Base-by-base conservation (phyloP, 2,329 filamentous ascomycete genomes). In the Cordyceps farinosa region DNA sequence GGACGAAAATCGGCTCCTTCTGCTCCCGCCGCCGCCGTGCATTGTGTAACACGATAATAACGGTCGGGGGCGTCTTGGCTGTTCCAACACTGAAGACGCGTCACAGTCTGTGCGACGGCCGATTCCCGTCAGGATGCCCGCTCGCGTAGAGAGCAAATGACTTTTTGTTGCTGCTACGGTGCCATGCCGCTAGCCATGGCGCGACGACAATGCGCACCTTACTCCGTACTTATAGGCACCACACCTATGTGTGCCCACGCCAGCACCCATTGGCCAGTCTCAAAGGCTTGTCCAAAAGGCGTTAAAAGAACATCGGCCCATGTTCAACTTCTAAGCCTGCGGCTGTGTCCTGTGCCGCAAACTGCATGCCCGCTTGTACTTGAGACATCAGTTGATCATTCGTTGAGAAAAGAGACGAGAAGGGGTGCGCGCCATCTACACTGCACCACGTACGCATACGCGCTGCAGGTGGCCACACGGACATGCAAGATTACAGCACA, bases 341-440 rank as follows among this genome's bases (percentile, higher is more conserved):
- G 13, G 6, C 22, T 11, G 8, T 29, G 15, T 30, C 45, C 34
- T 32, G 45, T 52, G 10, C 47, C 40, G 54, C 42, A 44, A 47
- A 30, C 17, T 57, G 9, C 34, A 15, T 59, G 56, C 6, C 56
- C 45, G 40, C 15, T 59, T 40, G 32, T 22, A 32, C n/a, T 42
- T 40, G 47, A 60, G 57, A 60, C 57, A 52, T 42, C 34, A 60
- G 57, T 51, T 60, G 34, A 51, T 52, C 47, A 13, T 27, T 60
- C 40, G 40, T 56, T 30, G 57, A 44, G 57, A 52, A 51, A 44
- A 60, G 47, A 52, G 47, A 60, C 45, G 57, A 60, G 34, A 52
- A 40, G 45, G 36, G 45, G 34, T 50, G 45, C 44, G 22, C 45
- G 34, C 56, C 55, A 47, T 48, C 44, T 17, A 34, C 29, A 30